A percentile compares a stretch with the other conserved stretches of the same genome.
These are phyloP conservation scores for Solanum hybrid DNA, from an alignment of 305 asterid species.

Conservation along the genomic window DNA sequence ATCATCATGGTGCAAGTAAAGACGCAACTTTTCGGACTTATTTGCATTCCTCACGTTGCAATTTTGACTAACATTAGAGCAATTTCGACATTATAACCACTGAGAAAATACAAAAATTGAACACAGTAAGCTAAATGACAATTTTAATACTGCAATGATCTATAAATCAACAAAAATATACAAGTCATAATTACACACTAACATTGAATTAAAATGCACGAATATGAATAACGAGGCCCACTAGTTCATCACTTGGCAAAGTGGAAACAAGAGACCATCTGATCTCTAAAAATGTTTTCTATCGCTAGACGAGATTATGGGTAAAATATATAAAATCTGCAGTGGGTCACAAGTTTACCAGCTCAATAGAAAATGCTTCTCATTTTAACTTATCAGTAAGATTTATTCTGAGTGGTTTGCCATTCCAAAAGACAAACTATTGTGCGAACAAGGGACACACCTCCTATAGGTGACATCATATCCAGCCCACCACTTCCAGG, in stretches of 20 bases:
- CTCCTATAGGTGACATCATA: constrained; percentile 91
- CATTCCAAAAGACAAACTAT: neutral
- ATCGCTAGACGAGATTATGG: neutral
- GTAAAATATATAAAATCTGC: neutral
- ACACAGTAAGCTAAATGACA: neutral
- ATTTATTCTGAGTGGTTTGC: neutral
- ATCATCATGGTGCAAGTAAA: neutral
- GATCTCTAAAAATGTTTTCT: neutral
- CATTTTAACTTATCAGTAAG: neutral
- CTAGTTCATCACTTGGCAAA: neutral
- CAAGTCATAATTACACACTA: neutral
- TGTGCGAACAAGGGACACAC: constrained; percentile 27
- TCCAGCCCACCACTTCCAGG: constrained; percentile 97
- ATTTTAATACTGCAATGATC: neutral
- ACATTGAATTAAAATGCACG: neutral
- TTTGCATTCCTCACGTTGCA: neutral
- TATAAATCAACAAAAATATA: neutral
- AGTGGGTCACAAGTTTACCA: neutral
- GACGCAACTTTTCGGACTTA: neutral
- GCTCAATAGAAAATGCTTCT: neutral
- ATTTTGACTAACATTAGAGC: neutral
- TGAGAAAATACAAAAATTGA: neutral
- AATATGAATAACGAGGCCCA: neutral
- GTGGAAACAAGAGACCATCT: neutral
- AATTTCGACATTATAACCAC: neutral